Evolutionary conservation across 2,329 filamentous ascomycete genomes (phyloP), one percentile per base, ranked within the genome.

Genomic region (Ascochyta pisi): DNA sequence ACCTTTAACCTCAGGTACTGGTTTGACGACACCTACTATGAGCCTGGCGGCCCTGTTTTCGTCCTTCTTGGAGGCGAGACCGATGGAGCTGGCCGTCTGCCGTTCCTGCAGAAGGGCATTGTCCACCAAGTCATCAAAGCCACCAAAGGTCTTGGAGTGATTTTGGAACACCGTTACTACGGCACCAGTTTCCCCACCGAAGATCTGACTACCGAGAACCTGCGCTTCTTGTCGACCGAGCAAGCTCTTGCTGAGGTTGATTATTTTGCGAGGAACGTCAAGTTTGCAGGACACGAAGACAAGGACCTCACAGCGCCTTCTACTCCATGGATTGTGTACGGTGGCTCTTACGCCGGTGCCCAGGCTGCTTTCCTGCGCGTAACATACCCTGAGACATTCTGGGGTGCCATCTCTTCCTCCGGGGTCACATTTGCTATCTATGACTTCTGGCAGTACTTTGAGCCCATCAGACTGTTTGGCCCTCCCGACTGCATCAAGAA

Each of bases 81-180:
- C 0, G 78, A 78, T 56, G 89, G 83, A 8, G 77, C 73, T n/a
- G 84, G 73, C 29, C 83, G 91, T 13, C 77, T 96, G 16, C 83
- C 84, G 0, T 94, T 84, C 68, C 77, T 96, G 9, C 86, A 92
- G 63, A 90, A 95, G 71, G 92, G 92, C 48, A 89, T 96, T 48
- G 80, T 91, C 0, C 82, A 86, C 33, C 83, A 91, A 61, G 80
- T 96, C 16, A 84, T 88, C 3, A 79, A 88, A 64, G 89, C 88
- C 0, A 75, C 71, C 2, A 79, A 86, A 53, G 92, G 92, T 1
- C 77, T 96, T 24, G 91, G 88, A 3, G 89, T 96, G 2, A 84
- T 96, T 42, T 82, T 96, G 3, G 92, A 96, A 77, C 92, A 96
- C 69, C 86, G 92, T 27, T 96, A 96, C 80, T 96, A 96, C 69